Conservation (phyloP, 306 rosid genomes). For the Pueraria montana region DNA sequence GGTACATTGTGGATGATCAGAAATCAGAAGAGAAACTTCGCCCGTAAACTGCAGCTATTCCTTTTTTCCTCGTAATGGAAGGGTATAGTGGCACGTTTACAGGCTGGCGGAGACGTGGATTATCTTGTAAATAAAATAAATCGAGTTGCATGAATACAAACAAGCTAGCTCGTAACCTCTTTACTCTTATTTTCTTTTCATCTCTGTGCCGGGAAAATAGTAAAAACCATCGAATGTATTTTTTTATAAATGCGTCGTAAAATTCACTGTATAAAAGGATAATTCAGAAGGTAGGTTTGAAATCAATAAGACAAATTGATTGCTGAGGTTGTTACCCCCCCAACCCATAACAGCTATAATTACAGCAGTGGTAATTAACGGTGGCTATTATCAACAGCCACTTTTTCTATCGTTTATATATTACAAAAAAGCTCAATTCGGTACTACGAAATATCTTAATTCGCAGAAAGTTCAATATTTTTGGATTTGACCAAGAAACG, state of each 20-base stretch:
- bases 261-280: constrained; percentile 16
- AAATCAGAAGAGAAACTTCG: constrained; percentile 24
- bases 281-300: not conserved
- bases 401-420: constrained; percentile 18
- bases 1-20: not conserved
- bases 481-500: constrained; percentile 30
- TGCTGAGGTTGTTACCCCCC: not conserved
- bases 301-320: not conserved
- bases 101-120: not conserved
- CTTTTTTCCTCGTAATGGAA: constrained; percentile 12
- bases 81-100: constrained; percentile 30
- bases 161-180: not conserved
- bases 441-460: constrained; percentile 2
- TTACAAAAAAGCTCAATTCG: constrained; percentile 41
- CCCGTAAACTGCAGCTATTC: constrained; percentile 19
- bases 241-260: not conserved
- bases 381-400: constrained; percentile 21
- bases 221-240: not conserved
- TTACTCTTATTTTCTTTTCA: not conserved
- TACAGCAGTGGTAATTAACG: constrained; percentile 30
- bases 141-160: constrained; percentile 13
- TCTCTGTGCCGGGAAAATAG: not conserved
- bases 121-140: not conserved
- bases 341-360: constrained; percentile 23
- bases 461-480: constrained; percentile 1